Evolutionary conservation across 441 rosid genomes (phyloP), one percentile per base, ranked within the genome.

Genomic region (Raphanus hybrid): DNA sequence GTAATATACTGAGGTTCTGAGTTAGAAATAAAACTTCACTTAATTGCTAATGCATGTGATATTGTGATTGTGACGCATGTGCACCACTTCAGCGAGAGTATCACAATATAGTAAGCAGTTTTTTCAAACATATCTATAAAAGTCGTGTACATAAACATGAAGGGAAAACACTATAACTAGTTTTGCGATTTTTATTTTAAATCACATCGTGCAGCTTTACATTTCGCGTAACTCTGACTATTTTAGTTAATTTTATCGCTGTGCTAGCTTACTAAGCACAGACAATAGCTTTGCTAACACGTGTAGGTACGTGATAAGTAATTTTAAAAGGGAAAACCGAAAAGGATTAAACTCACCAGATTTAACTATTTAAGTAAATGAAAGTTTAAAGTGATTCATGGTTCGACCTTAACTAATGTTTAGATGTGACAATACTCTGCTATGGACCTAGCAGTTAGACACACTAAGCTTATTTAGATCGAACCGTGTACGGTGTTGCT

Each of bases 1-100:
- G 78, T 64, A 74, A 79, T 79, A 69, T 10, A 63, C 41, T 54
- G 43, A 20, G 23, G 16, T n/a, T 63, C 26, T 52, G 18, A 34
- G 16, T 64, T 43, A 43, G 7, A 64, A 69, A 64, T 11, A 23
- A 32, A 8, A 69, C 2, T 2, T 34, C 34, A 11, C 9, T 79
- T 79, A 74, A 69, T 79, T 79, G 78, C 71, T 74, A 69, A 43
- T 69, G 82, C 82, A 79, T 79, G 82, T 79, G 26, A 23, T 23
- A 23, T 23, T 23, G 26, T 23, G 26, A 23, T 23, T 23, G 26
- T 23, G 78, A 79, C 78, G 78, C 82, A 74, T 79, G 82, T 79
- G 78, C 71, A 69, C 78, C 78, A 79, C 75, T 79, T 64, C 78
- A 69, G 16, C 43, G 11, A 39, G 14, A 52, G 27, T 73, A 35